phyloP scores from a whole-genome alignment of 1,284 basidiomycete species.

The Phellinidium pouzarii region DNA sequence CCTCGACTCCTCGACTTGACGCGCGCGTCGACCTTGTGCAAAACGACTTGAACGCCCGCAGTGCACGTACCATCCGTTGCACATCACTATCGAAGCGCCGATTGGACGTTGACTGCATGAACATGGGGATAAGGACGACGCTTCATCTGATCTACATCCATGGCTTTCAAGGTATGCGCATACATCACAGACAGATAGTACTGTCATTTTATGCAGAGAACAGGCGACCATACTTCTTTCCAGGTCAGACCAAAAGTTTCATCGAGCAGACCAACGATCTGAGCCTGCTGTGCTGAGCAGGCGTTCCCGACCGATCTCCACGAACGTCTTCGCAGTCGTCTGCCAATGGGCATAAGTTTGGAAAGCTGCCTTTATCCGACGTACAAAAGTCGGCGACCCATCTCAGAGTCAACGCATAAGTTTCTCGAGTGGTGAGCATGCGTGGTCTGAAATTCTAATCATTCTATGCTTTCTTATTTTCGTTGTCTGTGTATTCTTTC shows the following conservation, averaged over 20 bases:
- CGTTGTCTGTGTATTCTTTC: not conserved
- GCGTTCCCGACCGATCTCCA: constrained; percentile 28
- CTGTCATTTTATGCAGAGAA: not conserved
- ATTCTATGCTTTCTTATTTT: not conserved
- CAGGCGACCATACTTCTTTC: constrained; percentile 28
- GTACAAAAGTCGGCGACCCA: constrained; percentile 25
- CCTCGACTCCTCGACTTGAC: too few species aligned
- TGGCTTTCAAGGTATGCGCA: constrained; percentile 24
- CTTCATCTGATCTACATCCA: constrained; percentile 26
- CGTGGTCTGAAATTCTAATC: not conserved
- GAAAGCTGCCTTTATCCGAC: constrained; percentile 27
- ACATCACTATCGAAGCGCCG: too few species aligned
- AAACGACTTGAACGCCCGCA: too few species aligned
- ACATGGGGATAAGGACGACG: too few species aligned
- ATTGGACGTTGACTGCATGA: too few species aligned
- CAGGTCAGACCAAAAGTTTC: constrained; percentile 15
- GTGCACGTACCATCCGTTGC: too few species aligned
- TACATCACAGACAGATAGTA: not conserved
- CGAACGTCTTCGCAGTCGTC: constrained; percentile 15
- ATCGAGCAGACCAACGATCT: not conserved
- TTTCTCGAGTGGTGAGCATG: constrained; percentile 23
- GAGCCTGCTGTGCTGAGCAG: not conserved
- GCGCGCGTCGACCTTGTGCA: too few species aligned
- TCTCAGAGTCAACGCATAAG: constrained; percentile 21
- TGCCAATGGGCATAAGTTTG: constrained; percentile 19